Conservation (phyloP, 768 basidiomycete genomes). For the Amanita muscaria region DNA sequence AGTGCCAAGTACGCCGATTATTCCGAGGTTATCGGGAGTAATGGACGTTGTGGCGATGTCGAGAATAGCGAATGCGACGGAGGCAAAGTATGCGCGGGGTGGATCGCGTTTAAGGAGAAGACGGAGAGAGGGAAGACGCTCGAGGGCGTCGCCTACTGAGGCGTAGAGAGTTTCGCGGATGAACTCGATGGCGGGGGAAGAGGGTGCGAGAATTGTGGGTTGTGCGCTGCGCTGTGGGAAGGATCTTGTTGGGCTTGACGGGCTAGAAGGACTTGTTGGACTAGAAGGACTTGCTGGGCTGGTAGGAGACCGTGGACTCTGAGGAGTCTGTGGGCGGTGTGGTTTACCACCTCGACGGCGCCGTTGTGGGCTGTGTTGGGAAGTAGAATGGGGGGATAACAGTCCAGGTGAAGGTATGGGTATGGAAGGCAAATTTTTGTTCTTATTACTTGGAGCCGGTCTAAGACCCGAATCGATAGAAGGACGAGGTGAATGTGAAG, state of each 20-base stretch:
- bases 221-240: constrained; percentile 20
- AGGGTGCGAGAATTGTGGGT: constrained; percentile 33
- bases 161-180: constrained; percentile 88
- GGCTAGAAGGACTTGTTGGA: no score
- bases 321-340: neutral
- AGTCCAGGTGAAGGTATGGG: neutral
- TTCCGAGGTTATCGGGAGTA: constrained; percentile 38
- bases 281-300: no score
- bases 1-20: constrained; percentile 51
- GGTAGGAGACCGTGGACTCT: no score
- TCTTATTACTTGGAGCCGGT: constrained; percentile 1
- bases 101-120: constrained; percentile 52
- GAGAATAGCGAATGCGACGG: constrained; percentile 65
- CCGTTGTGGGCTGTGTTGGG: no score
- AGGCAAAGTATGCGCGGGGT: constrained; percentile 70
- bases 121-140: constrained; percentile 44
- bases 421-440: neutral
- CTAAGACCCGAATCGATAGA: neutral
- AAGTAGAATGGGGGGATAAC: constrained; percentile 1
- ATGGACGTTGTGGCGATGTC: constrained; percentile 45
- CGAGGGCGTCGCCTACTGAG: constrained; percentile 61
- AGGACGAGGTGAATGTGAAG: constrained; percentile 14
- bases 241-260: no score
- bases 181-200: constrained; percentile 59
- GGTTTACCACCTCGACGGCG: no score